Evolutionary conservation across 2,329 filamentous ascomycete genomes (phyloP).

Genomic region (Aspergillus tamarii): DNA sequence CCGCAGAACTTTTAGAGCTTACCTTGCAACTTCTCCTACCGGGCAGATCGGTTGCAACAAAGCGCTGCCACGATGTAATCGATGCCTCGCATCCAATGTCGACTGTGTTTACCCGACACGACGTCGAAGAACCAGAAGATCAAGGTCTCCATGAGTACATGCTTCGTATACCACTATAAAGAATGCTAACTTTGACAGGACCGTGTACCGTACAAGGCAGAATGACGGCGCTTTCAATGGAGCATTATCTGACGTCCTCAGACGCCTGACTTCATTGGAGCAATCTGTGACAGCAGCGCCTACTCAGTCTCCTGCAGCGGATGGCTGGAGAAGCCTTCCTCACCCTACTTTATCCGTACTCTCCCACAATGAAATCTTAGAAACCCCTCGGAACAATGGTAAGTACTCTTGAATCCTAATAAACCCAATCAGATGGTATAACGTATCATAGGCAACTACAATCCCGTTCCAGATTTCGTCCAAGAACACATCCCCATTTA

Average conservation of each 20-base stretch:
- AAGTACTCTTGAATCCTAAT: background rate
- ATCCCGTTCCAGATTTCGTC: background rate
- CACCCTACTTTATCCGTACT: background rate
- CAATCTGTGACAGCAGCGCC: background rate
- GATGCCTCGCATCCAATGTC: background rate
- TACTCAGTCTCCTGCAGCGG: background rate
- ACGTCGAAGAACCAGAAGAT: background rate
- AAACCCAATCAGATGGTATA: background rate
- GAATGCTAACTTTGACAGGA: background rate
- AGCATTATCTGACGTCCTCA: background rate
- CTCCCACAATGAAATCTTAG: background rate
- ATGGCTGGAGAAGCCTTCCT: background rate
- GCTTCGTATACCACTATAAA: background rate
- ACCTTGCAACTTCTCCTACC: background rate
- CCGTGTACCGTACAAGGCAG: background rate
- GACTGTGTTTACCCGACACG: background rate
- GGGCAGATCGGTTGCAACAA: background rate
- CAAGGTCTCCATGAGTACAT: background rate
- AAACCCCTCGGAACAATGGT: background rate
- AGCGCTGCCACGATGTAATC: background rate
- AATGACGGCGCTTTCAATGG: background rate
- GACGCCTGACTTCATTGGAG: background rate
- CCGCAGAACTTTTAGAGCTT: background rate
- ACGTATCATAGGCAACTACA: background rate
- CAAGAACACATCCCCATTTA: background rate